These are phyloP conservation scores for Neurospora sp. DNA, from an alignment of 495 filamentous ascomycete species.

Conservation along the genomic window DNA sequence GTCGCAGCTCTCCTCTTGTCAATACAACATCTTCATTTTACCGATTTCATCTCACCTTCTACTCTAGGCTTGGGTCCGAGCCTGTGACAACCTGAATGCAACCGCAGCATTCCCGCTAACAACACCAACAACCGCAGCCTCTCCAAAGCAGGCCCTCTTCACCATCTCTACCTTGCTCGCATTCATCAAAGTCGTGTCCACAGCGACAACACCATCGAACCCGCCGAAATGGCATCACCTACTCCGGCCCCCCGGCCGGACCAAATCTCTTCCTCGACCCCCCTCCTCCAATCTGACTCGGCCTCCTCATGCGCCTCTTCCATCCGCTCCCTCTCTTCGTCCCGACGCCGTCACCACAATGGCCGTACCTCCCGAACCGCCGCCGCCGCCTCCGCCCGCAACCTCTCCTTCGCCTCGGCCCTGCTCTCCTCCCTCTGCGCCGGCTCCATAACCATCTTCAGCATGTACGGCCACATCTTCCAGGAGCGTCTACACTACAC, in stretches of 20 bases:
- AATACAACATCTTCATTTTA: background rate
- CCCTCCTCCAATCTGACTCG: conserved; percentile 22
- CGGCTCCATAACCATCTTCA: conserved; percentile 79
- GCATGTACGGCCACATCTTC: conserved; percentile 82
- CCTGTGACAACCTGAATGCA: background rate
- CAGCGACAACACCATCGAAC: conserved; percentile 2
- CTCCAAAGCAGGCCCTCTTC: background rate
- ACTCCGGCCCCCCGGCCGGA: conserved; percentile 3
- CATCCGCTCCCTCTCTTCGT: conserved; percentile 23
- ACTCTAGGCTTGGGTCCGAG: background rate
- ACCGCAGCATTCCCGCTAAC: background rate
- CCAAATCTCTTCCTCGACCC: conserved; percentile 8
- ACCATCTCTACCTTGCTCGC: background rate
- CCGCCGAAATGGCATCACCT: conserved; percentile 2
- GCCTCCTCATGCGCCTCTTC: conserved; percentile 24
- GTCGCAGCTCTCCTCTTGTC: too few species aligned
- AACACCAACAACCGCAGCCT: background rate
- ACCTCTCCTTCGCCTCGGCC: conserved; percentile 30
- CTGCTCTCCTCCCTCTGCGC: conserved; percentile 54
- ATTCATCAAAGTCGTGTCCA: background rate
- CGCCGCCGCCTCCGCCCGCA: conserved; percentile 20
- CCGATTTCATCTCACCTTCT: background rate
- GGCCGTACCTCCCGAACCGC: conserved; percentile 11
- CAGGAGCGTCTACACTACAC: conserved; percentile 74
- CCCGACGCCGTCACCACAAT: conserved; percentile 8